phyloP scores from a whole-genome alignment of 2,329 filamentous ascomycete genomes.

The Biscogniauxia marginata region DNA sequence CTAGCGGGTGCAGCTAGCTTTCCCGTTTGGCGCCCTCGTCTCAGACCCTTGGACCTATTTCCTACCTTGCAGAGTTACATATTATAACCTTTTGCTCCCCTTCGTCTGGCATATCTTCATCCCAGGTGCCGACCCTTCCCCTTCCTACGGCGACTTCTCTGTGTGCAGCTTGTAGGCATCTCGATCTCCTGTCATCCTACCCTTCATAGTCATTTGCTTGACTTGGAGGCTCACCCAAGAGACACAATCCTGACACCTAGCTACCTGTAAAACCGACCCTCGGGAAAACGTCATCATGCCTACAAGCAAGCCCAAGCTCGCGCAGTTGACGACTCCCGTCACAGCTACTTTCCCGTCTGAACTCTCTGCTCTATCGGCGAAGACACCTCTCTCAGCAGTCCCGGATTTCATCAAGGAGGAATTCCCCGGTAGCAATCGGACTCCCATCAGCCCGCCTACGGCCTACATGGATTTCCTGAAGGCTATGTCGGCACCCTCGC shows the following conservation, averaged over 20 bases:
- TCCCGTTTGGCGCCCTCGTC: constrained; percentile 33
- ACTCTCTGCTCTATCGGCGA: constrained; percentile 61
- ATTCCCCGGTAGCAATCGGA: constrained; percentile 61
- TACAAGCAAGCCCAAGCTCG: constrained; percentile 56
- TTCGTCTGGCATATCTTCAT: constrained; percentile 21
- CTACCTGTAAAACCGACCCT: constrained; percentile 8
- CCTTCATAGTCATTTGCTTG: constrained; percentile 45
- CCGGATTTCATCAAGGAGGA: constrained; percentile 65
- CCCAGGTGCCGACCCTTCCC: constrained; percentile 36
- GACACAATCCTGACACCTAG: constrained; percentile 10
- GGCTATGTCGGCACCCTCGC: constrained; percentile 73
- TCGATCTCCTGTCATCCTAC: constrained; percentile 22
- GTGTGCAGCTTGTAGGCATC: constrained; percentile 37
- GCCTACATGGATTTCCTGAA: constrained; percentile 95
- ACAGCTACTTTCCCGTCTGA: constrained; percentile 62
- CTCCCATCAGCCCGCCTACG: constrained; percentile 84
- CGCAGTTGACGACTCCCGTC: constrained; percentile 61
- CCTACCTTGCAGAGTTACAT: constrained; percentile 18
- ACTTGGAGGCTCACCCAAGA: constrained; percentile 32
- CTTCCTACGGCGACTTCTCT: constrained; percentile 37
- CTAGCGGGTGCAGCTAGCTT: constrained; percentile 26
- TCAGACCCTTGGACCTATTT: constrained; percentile 21
- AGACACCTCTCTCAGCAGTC: constrained; percentile 65
- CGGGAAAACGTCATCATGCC: constrained; percentile 42
- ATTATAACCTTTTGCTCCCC: constrained; percentile 36